Evolutionary conservation across 2,329 filamentous ascomycete genomes (phyloP), one percentile per base, ranked within the genome.

Genomic region (Fusarium coffeatum): DNA sequence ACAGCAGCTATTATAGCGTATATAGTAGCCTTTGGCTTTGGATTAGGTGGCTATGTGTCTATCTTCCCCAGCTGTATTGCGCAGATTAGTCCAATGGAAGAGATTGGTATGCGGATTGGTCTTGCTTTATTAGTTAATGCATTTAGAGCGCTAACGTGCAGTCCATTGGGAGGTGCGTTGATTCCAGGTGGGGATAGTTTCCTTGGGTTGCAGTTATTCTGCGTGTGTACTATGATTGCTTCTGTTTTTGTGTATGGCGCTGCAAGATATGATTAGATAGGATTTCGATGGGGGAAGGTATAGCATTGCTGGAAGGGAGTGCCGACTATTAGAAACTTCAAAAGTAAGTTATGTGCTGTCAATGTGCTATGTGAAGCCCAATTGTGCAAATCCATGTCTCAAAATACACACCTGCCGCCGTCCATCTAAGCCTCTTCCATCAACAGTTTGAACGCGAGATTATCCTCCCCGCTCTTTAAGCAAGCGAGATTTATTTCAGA

Each of bases 281-380:
- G 42, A 1, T 23, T 49, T 0, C n/a, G 3, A 0, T 28, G 30
- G 54, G 7, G 6, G 0, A 60, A 27, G 5, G 20, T 59, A 0
- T 59, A 58, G 10, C n/a, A n/a, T n/a, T n/a, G n/a, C n/a, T n/a
- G n/a, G n/a, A n/a, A n/a, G n/a, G n/a, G n/a, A n/a, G n/a, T n/a
- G n/a, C n/a, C n/a, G n/a, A n/a, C n/a, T n/a, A n/a, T n/a, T n/a
- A n/a, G n/a, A n/a, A n/a, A n/a, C n/a, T n/a, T n/a, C n/a, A n/a
- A n/a, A n/a, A n/a, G 16, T 34, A 8, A 18, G 6, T 10, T 11
- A n/a, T n/a, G 6, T 37, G 10, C 6, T n/a, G 5, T 37, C 6
- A 7, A 12, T 37, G 6, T 12, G 6, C 18, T 37, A 6, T 7
- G 6, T 7, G 5, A n/a, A 37, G 18, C 7, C 30, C 13, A 32